Base-by-base conservation (phyloP, 2,329 filamentous ascomycete genomes). In the Tolypocladium sp. region DNA sequence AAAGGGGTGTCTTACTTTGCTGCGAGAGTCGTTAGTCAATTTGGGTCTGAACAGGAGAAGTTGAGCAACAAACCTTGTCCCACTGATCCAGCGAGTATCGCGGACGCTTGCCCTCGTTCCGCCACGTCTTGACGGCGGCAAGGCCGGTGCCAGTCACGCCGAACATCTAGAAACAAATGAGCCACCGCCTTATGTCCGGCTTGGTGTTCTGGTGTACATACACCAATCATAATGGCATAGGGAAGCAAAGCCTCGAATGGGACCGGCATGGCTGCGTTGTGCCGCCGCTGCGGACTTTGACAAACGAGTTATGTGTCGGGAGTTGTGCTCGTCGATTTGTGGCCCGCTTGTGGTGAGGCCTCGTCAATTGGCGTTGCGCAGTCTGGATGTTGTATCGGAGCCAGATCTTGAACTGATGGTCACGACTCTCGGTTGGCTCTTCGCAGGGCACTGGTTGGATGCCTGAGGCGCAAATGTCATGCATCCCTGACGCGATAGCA, bases 221-320 rank as follows among this genome's bases (percentile, higher is more conserved):
- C 84, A 69, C 73, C 77, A 67, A 83, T 72, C 72, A 87, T 82
- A 78, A 87, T 86, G 72, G 76, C 84, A 73, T 86, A 87, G 51
- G 84, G 84, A 73, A 87, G 77, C 64, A 87, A 69, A 56, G 83
- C 76, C 73, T 87, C 84, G 74, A 86, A 87, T 55, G 84, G 84
- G 63, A 87, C 74, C 61, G 82, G 81, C 84, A 87, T 87, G 62
- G 58, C 67, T 67, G 65, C 60, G 63, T 57, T 58, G 64, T 57
- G 71, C 70, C 71, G 67, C 69, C 62, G 63, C 57, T 61, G 70
- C 69, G 70, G 71, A 65, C 69, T 69, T 62, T 30, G 46, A 59
- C 25, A 44, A 33, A 25, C 15, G 20, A 20, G 12, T 40, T n/a
- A 22, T 27, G 30, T 37, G 49, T 51, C 49, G 46, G 15, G 10